Percentiles rank a stretch among this genome's conserved stretches.
Evolutionary conservation across 2,329 filamentous ascomycete genomes (phyloP).

Genomic region (Aspergillus novoparasiticus): DNA sequence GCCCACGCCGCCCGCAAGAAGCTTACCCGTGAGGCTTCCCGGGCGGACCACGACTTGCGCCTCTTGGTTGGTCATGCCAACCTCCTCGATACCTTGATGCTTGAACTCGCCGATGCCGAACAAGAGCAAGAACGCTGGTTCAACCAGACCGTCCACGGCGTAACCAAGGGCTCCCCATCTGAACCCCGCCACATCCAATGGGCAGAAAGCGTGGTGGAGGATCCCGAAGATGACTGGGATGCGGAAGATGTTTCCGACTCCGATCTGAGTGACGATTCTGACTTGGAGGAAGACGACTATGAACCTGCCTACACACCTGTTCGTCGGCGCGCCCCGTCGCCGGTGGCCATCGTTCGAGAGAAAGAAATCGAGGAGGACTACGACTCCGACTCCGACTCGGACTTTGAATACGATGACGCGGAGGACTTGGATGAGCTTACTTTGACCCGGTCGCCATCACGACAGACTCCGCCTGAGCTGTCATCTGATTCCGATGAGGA

Average conservation of each 20-base stretch:
- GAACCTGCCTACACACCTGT: slow-evolving; percentile 40
- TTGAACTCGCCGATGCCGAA: slow-evolving; percentile 88
- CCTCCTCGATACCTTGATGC: slow-evolving; percentile 93
- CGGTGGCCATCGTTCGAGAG: slow-evolving; percentile 34
- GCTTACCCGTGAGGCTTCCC: slow-evolving; percentile 88
- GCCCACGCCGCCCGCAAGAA: slow-evolving; percentile 95
- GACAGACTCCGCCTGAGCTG: slow-evolving; percentile 69
- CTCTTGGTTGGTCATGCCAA: slow-evolving; percentile 97
- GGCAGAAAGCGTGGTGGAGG: slow-evolving; percentile 77
- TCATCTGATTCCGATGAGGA: slow-evolving; percentile 66
- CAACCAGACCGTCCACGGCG: slow-evolving; percentile 88
- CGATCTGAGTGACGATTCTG: slow-evolving; percentile 57
- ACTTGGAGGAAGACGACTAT: slow-evolving; percentile 44
- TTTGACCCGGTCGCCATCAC: slow-evolving; percentile 70
- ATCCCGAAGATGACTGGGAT: slow-evolving; percentile 70
- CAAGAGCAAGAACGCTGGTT: slow-evolving; percentile 96
- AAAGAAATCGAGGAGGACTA: slow-evolving; percentile 35
- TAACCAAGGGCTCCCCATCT: slow-evolving; percentile 56
- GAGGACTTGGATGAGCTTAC: slow-evolving; percentile 65
- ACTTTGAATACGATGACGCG: slow-evolving; percentile 58
- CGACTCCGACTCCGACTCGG: slow-evolving; percentile 55
- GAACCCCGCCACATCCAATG: slow-evolving; percentile 78
- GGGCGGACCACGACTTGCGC: slow-evolving; percentile 90
- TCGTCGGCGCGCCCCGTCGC: slow-evolving; percentile 34
- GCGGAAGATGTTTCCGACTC: slow-evolving; percentile 63